A percentile compares a stretch with the other conserved stretches of the same genome.
phyloP scores from a whole-genome alignment of 345 rosid genomes.

The Aegle marmelos region DNA sequence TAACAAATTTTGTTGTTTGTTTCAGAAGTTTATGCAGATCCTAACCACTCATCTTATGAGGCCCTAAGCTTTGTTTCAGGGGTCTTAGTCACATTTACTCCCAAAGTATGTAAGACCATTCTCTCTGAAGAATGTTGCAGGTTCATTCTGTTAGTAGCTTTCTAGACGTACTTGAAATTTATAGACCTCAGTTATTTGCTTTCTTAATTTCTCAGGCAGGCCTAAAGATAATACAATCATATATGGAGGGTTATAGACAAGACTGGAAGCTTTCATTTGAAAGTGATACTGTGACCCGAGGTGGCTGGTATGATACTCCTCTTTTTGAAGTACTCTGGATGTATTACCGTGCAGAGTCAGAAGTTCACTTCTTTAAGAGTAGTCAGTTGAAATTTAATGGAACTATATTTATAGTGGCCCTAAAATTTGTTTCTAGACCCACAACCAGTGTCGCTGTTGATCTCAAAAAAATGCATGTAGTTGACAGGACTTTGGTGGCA shows the following conservation, averaged over 20 bases:
- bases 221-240: constrained; percentile 72
- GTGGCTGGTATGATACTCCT: constrained; percentile 73
- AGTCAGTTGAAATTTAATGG: not conserved
- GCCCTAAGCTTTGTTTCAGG: constrained; percentile 82
- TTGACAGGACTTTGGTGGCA: not conserved
- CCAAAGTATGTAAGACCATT: constrained; percentile 49
- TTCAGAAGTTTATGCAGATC: constrained; percentile 96
- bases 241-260: constrained; percentile 94
- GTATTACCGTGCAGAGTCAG: not conserved
- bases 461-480: not conserved
- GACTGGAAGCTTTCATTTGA: constrained; percentile 92
- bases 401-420: not conserved
- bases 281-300: constrained; percentile 70
- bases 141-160: not conserved
- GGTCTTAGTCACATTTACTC: constrained; percentile 72
- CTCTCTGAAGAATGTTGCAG: not conserved
- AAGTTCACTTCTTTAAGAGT: not conserved
- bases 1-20: constrained; percentile 12
- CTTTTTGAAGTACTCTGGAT: not conserved
- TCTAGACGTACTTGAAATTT: not conserved
- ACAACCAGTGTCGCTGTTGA: not conserved
- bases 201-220: constrained; percentile 56
- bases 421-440: not conserved
- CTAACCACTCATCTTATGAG: constrained; percentile 68
- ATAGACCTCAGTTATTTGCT: not conserved